Percentiles rank a stretch among this genome's conserved stretches.
These are phyloP conservation scores for Dimargaris cristalligena DNA, from an alignment of 192 early-diverging fungal species.

Conservation along the genomic window DNA sequence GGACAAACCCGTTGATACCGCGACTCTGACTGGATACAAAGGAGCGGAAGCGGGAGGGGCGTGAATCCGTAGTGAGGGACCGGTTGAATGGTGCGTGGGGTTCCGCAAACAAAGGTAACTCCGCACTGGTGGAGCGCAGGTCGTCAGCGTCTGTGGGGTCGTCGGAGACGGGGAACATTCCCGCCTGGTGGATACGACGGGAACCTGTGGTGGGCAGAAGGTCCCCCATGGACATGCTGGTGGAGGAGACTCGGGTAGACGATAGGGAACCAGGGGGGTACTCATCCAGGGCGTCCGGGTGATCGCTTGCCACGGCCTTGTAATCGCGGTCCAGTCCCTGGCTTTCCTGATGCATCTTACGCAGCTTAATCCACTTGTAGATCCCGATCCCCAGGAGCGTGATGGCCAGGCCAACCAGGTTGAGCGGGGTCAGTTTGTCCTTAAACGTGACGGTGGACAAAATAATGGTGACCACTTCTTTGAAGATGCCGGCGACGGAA, in stretches of 20 bases:
- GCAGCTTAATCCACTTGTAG: slow-evolving; percentile 54
- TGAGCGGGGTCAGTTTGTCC: slow-evolving; percentile 61
- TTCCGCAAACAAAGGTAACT: no score
- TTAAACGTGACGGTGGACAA: slow-evolving; percentile 58
- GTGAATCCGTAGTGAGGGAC: no score
- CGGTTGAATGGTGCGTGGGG: no score
- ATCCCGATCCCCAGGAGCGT: slow-evolving; percentile 68
- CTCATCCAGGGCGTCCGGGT: background rate
- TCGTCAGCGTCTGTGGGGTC: no score
- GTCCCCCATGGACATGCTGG: background rate
- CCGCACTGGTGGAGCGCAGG: no score
- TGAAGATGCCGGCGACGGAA: slow-evolving; percentile 76
- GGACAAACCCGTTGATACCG: no score
- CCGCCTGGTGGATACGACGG: background rate
- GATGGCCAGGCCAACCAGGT: slow-evolving; percentile 56
- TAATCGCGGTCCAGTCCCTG: background rate
- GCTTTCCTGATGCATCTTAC: slow-evolving; percentile 16
- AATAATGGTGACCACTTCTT: slow-evolving; percentile 72
- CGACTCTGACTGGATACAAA: no score
- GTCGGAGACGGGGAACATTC: background rate
- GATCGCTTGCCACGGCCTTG: background rate
- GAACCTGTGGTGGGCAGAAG: background rate
- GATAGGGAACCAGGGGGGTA: background rate
- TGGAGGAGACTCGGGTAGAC: no score
- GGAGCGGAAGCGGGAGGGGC: no score